Evolutionary conservation across 225 moss, liverwort and hornwort genomes (phyloP).

Genomic region (Marchantia paleacea): DNA sequence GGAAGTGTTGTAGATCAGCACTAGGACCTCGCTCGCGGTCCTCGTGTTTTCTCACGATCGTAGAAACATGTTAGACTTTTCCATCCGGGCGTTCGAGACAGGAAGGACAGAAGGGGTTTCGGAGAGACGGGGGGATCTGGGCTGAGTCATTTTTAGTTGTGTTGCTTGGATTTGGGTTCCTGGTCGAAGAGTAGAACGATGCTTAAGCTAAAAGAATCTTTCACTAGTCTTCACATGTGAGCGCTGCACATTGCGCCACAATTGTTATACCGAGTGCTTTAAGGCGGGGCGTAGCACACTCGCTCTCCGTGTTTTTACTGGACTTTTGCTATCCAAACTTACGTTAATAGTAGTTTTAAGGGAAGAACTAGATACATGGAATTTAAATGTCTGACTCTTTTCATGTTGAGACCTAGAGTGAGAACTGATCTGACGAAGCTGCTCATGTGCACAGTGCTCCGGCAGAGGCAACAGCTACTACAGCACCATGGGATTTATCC

Average conservation of each 20-base stretch:
- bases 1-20: neutral
- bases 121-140: neutral
- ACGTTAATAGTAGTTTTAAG: no score
- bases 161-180: neutral
- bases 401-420: neutral
- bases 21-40: neutral
- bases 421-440: neutral
- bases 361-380: no score
- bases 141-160: neutral
- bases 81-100: neutral
- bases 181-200: neutral
- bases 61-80: neutral
- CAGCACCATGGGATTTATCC: constrained; percentile 62
- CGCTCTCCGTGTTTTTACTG: neutral
- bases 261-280: neutral
- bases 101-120: neutral
- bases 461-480: constrained; percentile 50
- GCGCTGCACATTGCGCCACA: neutral
- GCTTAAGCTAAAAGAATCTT: constrained; percentile 25
- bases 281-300: neutral
- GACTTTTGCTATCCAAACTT: neutral
- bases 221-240: constrained; percentile 21
- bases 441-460: constrained; percentile 56
- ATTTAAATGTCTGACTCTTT: neutral
- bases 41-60: neutral